Conservation (phyloP, 805 yeast genomes). For the Starmerella cellae region DNA sequence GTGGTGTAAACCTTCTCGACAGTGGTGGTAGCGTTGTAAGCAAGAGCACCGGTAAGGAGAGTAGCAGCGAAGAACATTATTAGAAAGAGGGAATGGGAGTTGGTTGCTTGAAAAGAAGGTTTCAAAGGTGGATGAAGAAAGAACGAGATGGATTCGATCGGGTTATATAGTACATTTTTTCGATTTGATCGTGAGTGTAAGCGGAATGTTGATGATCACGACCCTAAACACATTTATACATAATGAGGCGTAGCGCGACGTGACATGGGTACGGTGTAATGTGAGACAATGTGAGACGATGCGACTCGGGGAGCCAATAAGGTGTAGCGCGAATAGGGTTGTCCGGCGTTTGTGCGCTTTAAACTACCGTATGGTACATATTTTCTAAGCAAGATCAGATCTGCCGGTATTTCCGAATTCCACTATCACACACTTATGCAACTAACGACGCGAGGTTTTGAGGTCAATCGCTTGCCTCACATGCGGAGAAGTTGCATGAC, state of each 20-base stretch:
- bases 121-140: not conserved
- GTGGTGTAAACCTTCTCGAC: constrained; percentile 21
- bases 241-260: not conserved
- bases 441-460: no score
- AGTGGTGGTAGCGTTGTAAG: constrained; percentile 19
- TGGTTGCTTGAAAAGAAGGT: not conserved
- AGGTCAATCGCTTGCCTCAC: no score
- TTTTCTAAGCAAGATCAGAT: no score
- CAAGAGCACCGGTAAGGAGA: constrained; percentile 49
- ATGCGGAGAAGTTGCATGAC: no score
- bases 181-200: not conserved
- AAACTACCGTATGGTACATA: no score
- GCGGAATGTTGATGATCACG: constrained; percentile 2
- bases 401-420: no score
- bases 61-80: constrained; percentile 24
- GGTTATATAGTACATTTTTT: not conserved
- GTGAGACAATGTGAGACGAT: not conserved
- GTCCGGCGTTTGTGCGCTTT: no score
- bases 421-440: no score
- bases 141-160: not conserved
- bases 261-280: not conserved
- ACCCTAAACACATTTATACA: not conserved
- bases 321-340: no score
- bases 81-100: constrained; percentile 2
- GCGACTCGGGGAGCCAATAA: no score